Percentiles rank a stretch among this genome's conserved stretches.
Evolutionary conservation across 176 grass and related monocot genomes (phyloP).

Genomic region (Cenchrus fungigraminus): DNA sequence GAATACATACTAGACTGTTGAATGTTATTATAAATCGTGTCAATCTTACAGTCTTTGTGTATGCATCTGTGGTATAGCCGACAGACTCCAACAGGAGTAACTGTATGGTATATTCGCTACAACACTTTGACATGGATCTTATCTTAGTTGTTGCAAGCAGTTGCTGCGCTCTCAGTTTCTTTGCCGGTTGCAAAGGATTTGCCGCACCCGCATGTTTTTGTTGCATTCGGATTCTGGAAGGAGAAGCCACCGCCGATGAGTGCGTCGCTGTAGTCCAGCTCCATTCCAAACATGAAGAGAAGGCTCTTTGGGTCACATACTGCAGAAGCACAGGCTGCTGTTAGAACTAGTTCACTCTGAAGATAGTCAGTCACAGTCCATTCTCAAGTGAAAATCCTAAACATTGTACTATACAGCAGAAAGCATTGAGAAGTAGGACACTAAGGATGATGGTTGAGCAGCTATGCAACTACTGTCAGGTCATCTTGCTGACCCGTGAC

Average conservation of each 20-base stretch:
- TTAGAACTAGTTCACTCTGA: constrained; percentile 5
- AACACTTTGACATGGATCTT: not conserved
- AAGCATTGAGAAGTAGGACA: not conserved
- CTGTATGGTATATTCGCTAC: constrained; percentile 22
- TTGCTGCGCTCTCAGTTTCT: constrained; percentile 53
- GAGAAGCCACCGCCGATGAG: constrained; percentile 86
- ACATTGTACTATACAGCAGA: not conserved
- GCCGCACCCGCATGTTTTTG: constrained; percentile 92
- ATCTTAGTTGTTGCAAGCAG: constrained; percentile 66
- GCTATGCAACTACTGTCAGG: too few relatives aligned
- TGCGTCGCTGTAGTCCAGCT: constrained; percentile 90
- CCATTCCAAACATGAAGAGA: constrained; percentile 96
- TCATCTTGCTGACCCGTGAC: too few relatives aligned
- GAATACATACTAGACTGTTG: constrained; percentile 16
- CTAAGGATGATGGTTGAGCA: too few relatives aligned
- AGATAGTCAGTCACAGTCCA: not conserved
- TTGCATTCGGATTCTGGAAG: constrained; percentile 94
- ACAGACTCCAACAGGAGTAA: not conserved
- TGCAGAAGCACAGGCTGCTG: not conserved
- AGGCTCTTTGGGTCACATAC: constrained; percentile 96
- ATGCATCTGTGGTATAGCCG: constrained; percentile 35
- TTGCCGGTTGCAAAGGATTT: constrained; percentile 87
- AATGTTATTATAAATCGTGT: constrained; percentile 15
- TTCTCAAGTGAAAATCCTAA: not conserved
- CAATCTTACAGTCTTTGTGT: not conserved